Evolutionary conservation across 441 rosid genomes (phyloP), one percentile per base, ranked within the genome.

Genomic region (Brassica balearica): DNA sequence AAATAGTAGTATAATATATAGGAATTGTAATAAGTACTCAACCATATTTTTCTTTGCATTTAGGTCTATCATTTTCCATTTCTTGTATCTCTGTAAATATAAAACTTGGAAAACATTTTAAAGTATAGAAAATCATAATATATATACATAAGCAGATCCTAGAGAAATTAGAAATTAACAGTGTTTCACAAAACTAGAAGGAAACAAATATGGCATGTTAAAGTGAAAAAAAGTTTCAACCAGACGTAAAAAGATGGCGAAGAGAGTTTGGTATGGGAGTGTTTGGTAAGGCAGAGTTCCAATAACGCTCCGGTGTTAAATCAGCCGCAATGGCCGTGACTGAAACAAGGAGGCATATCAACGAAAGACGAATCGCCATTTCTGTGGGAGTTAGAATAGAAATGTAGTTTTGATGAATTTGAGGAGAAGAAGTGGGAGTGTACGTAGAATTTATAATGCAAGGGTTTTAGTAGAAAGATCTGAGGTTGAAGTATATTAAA

Each of bases 181-280:
- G 12, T 11, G 14, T 3, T 43, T 11, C 14, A 10, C 8, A 62
- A 23, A 25, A 14, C 3, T 43, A 27, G 20, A 11, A 43, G 61
- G 11, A 72, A 34, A 56, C 65, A 8, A 38, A 23, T n/a, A 43
- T 41, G 10, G 23, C 58, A 53, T 51, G 56, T 34, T 4, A 48
- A 41, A 79, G 20, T 12, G 23, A 17, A 22, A 20, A 72, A 48
- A 2, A 23, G 8, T 0, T 19, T 71, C 77, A 14, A 90, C 95
- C 92, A 3, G 82, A 75, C 3, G 81, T 85, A 73, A 95, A 82
- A 66, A 86, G 89, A 71, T 90, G 87, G 46, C 73, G 77, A 77
- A 93, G 82, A 70, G 88, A 85, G 81, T 90, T 86, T 9, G 99
- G 98, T 84, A 93, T 88, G 8, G 87, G 91, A 34, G 95, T 85